Percentiles rank a stretch among this genome's conserved stretches.
Conservation (phyloP, 129 eudicot genomes). For the Flaveria robusta region DNA sequence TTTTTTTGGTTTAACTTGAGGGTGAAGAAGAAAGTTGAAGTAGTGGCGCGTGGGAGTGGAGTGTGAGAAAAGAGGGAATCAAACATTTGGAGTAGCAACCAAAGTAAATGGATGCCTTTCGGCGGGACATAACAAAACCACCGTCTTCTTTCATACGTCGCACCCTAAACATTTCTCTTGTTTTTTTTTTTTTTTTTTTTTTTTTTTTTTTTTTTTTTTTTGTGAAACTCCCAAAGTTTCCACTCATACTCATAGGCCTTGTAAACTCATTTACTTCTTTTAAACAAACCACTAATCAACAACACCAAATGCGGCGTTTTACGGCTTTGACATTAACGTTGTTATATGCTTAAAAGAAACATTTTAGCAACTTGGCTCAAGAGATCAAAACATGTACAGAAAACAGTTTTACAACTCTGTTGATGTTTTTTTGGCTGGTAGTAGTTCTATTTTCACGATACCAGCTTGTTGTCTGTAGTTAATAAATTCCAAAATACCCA, state of each 20-base stretch:
- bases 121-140: conserved; percentile 24
- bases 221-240: background rate
- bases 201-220: background rate
- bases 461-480: no score
- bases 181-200: background rate
- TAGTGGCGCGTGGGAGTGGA: conserved; percentile 17
- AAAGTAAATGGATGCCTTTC: conserved; percentile 34
- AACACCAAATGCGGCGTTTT: no score
- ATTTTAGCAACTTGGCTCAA: no score
- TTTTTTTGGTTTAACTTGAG: no score
- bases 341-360: no score
- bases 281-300: background rate
- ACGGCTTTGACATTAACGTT: no score
- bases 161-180: no score
- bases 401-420: no score
- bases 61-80: conserved; percentile 2
- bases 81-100: conserved; percentile 30
- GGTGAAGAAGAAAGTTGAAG: background rate
- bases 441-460: no score
- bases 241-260: background rate
- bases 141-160: conserved; percentile 21
- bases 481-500: no score
- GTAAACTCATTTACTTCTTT: background rate
- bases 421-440: no score
- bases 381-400: no score